Base-by-base conservation (phyloP, 1,284 basidiomycete species). In the Moesziomyces aphidis region DNA sequence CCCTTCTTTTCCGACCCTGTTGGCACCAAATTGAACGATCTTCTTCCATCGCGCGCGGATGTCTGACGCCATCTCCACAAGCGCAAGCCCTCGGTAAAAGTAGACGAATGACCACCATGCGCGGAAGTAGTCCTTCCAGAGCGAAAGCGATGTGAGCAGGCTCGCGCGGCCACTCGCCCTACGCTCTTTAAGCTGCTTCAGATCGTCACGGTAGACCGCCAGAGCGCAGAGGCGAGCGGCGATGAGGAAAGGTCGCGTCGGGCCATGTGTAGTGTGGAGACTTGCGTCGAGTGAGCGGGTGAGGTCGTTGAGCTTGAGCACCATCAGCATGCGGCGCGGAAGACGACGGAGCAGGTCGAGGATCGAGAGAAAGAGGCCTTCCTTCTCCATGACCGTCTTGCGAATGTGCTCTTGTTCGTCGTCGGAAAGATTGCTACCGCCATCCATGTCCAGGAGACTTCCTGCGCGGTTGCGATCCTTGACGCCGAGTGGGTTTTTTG, bases 191-290 rank as follows among this genome's bases (percentile, higher is more conserved):
- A 88, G 86, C 76, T 88, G 88, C 19, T 73, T 58, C 34, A 83
- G 55, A 63, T 96, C 93, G 80, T 93, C 91, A 75, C 89, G 87
- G 91, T 94, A 97, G 2, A 95, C 92, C 43, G 94, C 90, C 22
- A 87, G 87, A 50, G 91, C 89, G 85, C 96, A 98, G 85, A 93
- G 97, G 78, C 93, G 92, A 0, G 95, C 95, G 7, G 93, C 92
- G 66, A 98, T 92, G 44, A 98, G 85, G 85, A 97, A 99, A 21
- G 80, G 78, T 23, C 85, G 77, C 1, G 83, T 80, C 5, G 79
- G 82, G 7, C 87, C 87, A 73, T 89, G 88, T 0, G 88, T 89
- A 0, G 88, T 89, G 24, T 87, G 85, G 45, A 89, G 77, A 51
- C 86, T 86, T n/a, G 84, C 80, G 69, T 89, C 88, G 11, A 89